Evolutionary conservation across 345 rosid species (phyloP).

Genomic region (Acer negundo): DNA sequence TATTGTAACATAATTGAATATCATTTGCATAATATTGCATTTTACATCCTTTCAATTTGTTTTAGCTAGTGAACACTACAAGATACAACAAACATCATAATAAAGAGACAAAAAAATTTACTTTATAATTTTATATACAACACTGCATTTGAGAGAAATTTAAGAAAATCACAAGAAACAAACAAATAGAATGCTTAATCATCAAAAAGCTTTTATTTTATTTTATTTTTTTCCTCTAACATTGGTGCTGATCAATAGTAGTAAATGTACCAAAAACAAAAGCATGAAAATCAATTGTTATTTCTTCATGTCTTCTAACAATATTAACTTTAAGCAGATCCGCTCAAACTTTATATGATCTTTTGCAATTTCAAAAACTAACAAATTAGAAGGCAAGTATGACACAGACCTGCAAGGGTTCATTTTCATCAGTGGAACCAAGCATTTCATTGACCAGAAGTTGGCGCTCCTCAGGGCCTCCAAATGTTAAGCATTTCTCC

Average conservation of each 20-base stretch:
- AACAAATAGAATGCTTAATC: neutral
- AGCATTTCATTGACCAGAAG: constrained; percentile 87
- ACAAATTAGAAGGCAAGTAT: constrained; percentile 8
- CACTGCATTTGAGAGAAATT: neutral
- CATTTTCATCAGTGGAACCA: constrained; percentile 92
- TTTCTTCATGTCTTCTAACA: neutral
- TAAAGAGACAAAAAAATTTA: neutral
- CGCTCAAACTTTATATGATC: neutral
- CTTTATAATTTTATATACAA: too few species aligned
- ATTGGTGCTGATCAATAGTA: neutral
- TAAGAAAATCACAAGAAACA: neutral
- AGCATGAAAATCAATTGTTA: neutral
- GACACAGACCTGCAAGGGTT: constrained; percentile 85
- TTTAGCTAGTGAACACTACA: neutral
- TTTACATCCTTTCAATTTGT: neutral
- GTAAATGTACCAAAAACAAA: neutral
- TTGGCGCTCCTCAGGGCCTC: constrained; percentile 83
- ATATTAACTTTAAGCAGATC: neutral
- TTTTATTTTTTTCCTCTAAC: neutral
- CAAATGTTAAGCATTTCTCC: constrained; percentile 89
- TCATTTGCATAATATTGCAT: neutral
- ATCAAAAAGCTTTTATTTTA: neutral
- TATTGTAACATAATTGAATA: neutral
- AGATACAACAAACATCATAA: neutral
- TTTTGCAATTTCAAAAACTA: neutral